Percentiles rank a stretch among this genome's conserved stretches.
These are phyloP conservation scores for Turritis glabra DNA, from an alignment of 345 rosid species.

Conservation along the genomic window DNA sequence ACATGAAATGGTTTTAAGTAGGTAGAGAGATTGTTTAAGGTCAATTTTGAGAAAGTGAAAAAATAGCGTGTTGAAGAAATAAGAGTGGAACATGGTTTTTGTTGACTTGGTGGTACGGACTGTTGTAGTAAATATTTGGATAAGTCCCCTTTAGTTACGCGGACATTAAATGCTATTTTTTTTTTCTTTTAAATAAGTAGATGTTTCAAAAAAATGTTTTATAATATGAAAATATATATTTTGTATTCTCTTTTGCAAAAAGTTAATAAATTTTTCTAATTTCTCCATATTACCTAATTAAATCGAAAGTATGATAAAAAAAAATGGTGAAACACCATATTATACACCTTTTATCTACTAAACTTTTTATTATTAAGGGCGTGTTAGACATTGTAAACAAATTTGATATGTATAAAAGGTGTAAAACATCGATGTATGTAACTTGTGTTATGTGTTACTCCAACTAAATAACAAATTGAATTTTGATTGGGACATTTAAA, in stretches of 20 bases:
- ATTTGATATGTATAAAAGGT: background rate
- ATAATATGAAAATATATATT: background rate
- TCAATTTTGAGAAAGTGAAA: slow-evolving; percentile 7
- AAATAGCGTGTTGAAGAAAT: slow-evolving; percentile 30
- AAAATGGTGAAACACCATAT: background rate
- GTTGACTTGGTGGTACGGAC: slow-evolving; percentile 32
- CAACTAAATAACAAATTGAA: background rate
- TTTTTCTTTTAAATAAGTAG: background rate
- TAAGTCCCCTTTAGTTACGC: slow-evolving; percentile 9
- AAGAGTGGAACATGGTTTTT: slow-evolving; percentile 20
- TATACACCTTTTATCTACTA: background rate
- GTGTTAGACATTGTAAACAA: background rate
- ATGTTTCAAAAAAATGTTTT: background rate
- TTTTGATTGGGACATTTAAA: background rate
- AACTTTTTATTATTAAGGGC: background rate
- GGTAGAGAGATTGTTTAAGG: slow-evolving; percentile 11
- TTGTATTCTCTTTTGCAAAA: background rate
- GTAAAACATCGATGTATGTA: background rate
- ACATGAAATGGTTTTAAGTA: slow-evolving; percentile 19
- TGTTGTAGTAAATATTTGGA: background rate
- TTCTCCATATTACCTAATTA: background rate
- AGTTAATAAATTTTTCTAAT: background rate
- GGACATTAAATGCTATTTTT: background rate
- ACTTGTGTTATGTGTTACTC: background rate
- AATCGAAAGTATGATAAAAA: background rate